Percentiles rank a stretch among this genome's conserved stretches.
phyloP scores from a whole-genome alignment of 2,329 filamentous ascomycete genomes.

The Monosporascus sp. region DNA sequence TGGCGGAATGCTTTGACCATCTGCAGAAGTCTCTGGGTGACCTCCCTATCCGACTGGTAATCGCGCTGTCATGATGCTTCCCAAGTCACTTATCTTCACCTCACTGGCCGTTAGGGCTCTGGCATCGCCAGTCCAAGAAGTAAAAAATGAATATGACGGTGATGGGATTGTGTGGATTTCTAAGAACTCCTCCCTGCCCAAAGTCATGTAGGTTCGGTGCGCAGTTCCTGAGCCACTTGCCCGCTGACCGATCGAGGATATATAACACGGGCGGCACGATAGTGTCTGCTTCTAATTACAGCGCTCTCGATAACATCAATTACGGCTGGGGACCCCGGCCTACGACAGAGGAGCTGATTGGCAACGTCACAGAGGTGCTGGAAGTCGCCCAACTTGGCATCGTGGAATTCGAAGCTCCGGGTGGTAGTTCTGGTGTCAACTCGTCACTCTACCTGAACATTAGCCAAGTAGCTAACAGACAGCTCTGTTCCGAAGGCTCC shows the following conservation, averaged over 20 bases:
- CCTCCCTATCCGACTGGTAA: no score
- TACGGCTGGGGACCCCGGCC: slow-evolving; percentile 22
- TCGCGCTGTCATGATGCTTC: not conserved
- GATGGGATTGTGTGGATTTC: slow-evolving; percentile 15
- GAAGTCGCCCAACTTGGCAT: slow-evolving; percentile 25
- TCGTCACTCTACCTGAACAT: slow-evolving; percentile 28
- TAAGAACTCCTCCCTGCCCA: slow-evolving; percentile 19
- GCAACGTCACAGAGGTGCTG: slow-evolving; percentile 26
- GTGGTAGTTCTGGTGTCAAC: slow-evolving; percentile 25
- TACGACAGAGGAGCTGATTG: slow-evolving; percentile 20
- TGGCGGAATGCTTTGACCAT: no score
- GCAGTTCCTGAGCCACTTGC: not conserved
- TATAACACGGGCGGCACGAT: slow-evolving; percentile 25
- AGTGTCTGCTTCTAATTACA: slow-evolving; percentile 28
- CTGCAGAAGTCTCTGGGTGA: no score
- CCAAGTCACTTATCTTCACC: not conserved
- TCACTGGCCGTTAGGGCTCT: not conserved
- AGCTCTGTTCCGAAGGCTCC: slow-evolving; percentile 23
- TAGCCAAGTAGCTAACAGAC: slow-evolving; percentile 24
- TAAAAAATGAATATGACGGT: not conserved
- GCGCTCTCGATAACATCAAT: slow-evolving; percentile 27
- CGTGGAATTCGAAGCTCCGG: slow-evolving; percentile 17
- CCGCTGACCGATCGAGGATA: slow-evolving; percentile 7
- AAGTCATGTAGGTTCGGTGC: slow-evolving; percentile 17
- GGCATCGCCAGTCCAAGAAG: not conserved